Percentiles rank a stretch among this genome's conserved stretches.
phyloP scores from a whole-genome alignment of 1,139 yeast genomes.

The Casaregolazyma suthepensis region DNA sequence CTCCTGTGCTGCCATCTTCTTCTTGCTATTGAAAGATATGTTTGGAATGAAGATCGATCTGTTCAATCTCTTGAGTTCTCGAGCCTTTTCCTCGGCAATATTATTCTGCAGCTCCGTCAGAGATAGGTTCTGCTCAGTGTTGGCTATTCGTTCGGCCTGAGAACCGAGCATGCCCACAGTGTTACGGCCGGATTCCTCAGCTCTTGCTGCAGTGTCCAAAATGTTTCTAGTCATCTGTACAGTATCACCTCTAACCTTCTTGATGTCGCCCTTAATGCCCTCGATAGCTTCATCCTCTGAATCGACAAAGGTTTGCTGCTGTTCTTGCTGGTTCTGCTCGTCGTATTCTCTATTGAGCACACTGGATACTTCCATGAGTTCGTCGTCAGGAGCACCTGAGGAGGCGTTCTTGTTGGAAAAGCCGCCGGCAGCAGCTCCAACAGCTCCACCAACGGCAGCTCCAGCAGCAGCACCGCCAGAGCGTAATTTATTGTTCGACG shows the following conservation, averaged over 20 bases:
- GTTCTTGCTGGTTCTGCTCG: constrained; percentile 38
- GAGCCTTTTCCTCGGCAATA: constrained; percentile 78
- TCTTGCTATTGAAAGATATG: constrained; percentile 69
- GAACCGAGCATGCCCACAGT: constrained; percentile 89
- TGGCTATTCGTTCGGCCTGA: constrained; percentile 79
- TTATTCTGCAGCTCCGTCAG: constrained; percentile 76
- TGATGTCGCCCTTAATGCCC: constrained; percentile 75
- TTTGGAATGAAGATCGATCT: constrained; percentile 81
- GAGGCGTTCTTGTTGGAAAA: constrained; percentile 4
- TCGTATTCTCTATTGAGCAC: constrained; percentile 18
- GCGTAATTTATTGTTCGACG: not conserved
- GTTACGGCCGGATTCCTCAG: constrained; percentile 85
- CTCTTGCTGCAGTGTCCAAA: constrained; percentile 80
- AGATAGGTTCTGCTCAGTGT: constrained; percentile 70
- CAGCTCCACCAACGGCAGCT: constrained; percentile 11
- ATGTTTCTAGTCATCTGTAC: constrained; percentile 83
- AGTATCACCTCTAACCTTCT: constrained; percentile 83
- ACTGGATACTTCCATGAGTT: constrained; percentile 15
- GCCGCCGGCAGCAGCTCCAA: constrained; percentile 8
- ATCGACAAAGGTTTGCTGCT: constrained; percentile 40
- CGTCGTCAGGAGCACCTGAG: constrained; percentile 14
- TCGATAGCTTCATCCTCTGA: constrained; percentile 82
- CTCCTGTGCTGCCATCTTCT: constrained; percentile 71
- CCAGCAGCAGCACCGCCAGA: constrained; percentile 5
- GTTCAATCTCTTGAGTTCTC: constrained; percentile 71